Base-by-base conservation (phyloP, 1,284 basidiomycete genomes). In the Rhodotorula sp. region DNA sequence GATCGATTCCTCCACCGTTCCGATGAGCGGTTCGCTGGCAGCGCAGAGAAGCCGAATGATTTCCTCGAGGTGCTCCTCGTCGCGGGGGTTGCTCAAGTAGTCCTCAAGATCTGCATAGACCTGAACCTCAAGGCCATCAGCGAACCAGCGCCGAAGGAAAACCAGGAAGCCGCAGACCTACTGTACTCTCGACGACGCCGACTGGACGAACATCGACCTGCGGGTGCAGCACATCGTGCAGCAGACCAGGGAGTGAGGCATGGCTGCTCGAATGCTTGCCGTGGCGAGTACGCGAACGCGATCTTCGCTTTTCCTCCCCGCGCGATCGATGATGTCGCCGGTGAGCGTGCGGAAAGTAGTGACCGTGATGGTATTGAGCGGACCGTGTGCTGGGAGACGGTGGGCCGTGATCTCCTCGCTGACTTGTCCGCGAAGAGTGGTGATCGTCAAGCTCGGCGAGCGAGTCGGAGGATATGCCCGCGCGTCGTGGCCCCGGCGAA, bases 151-250 rank as follows among this genome's bases (percentile, higher is more conserved):
- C 17, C 15, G 14, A 45, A 2, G 15, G 44, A 4, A 10, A 29
- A 24, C 1, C 0, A 6, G 10, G 30, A 26, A 6, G 15, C 14
- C 26, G 26, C 22, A 10, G n/a, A 29, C 45, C 29, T 48, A 87
- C 82, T 77, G 90, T 87, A 18, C 86, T 87, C 80, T 93, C 91
- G 75, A 92, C 92, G 15, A 91, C 86, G 0, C 91, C 91, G 0
- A 93, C 91, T 0, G 86, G 87, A 29, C 64, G 48, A 15, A 70
- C 51, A 46, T 73, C 70, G 30, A 72, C 54, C 6, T 72, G 66
- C 1, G 75, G 70, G 33, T 76, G 75, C 15, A 76, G 57, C 6
- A 76, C 70, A 8, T 74, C 75, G 61, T 72, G 75, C 22, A 76
- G 56, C 14, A 76, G 46, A 6, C 59, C 63, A 3, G 70, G 67